phyloP scores from a whole-genome alignment of 1,284 basidiomycete genomes.

The Microbotryum intermedium region DNA sequence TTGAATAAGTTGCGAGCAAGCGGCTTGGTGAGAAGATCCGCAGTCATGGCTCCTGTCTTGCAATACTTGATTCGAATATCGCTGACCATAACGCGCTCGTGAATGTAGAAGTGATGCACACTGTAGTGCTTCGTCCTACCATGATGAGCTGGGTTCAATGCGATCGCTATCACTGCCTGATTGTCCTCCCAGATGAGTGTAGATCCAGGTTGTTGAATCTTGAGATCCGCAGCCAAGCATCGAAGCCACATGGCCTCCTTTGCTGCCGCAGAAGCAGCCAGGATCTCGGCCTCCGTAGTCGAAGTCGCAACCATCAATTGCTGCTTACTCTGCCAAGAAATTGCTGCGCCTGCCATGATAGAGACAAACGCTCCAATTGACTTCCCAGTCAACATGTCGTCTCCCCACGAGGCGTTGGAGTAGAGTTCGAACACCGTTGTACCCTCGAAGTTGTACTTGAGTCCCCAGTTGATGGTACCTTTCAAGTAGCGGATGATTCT shows the following conservation, averaged over 20 bases:
- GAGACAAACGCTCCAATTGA: not conserved
- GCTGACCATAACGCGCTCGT: constrained; percentile 38
- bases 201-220: constrained; percentile 32
- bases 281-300: not conserved
- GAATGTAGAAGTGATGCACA: constrained; percentile 42
- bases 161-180: constrained; percentile 38
- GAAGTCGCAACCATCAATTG: not conserved
- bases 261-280: not conserved
- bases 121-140: constrained; percentile 44
- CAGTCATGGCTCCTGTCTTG: constrained; percentile 37
- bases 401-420: not conserved
- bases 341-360: not conserved
- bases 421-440: not conserved
- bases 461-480: not conserved
- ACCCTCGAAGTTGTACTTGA: no score
- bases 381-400: not conserved
- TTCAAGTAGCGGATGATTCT: constrained; percentile 1
- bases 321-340: constrained; percentile 1
- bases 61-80: constrained; percentile 38
- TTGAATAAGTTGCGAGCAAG: constrained; percentile 33
- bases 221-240: constrained; percentile 43
- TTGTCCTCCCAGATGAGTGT: constrained; percentile 41
- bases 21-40: constrained; percentile 46
- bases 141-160: constrained; percentile 38
- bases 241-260: constrained; percentile 22